Conservation (phyloP, 129 eudicot species). For the sunflower (Helianthus annuus) region HanXRQr2.0-SUNRISE NC_035442.2:162110313-162110812, state of each 20-base stretch:
- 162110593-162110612: too few species aligned
- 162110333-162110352: not conserved
- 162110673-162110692: not conserved
- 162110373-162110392: not conserved
- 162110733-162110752: conserved; percentile 14
- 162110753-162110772: conserved; percentile 6
- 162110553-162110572: not conserved
- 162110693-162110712: too few species aligned
- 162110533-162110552: not conserved
- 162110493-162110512: too few species aligned
- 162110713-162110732: too few species aligned
- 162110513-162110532: not conserved
- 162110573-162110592: not conserved
- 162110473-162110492: not conserved
- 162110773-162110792: conserved; percentile 67
- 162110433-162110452: not conserved
- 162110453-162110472: too few species aligned
- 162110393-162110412: not conserved
- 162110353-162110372: not conserved
- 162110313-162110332: conserved; percentile 12
- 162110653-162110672: too few species aligned
- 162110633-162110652: not conserved
- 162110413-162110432: not conserved
- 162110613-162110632: not conserved
- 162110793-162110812: conserved; percentile 94